Evolutionary conservation across 306 rosid species (phyloP).

Genomic region (Lathyrus sativus): DNA sequence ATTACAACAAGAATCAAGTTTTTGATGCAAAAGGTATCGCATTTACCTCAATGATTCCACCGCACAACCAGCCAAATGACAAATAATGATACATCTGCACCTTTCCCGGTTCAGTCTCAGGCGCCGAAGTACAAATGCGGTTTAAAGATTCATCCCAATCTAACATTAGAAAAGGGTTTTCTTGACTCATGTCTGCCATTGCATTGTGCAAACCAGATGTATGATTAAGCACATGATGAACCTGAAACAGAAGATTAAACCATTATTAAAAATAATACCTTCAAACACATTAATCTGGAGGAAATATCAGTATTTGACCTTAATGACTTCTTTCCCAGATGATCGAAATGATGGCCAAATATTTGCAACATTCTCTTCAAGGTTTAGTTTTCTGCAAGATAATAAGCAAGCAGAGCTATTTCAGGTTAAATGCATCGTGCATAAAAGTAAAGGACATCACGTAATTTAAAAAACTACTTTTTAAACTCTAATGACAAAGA

Average conservation of each 20-base stretch:
- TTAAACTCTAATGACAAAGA: not conserved
- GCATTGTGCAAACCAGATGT: conserved; percentile 98
- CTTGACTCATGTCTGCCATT: conserved; percentile 52
- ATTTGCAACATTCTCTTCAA: conserved; percentile 75
- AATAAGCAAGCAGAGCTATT: conserved; percentile 32
- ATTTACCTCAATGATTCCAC: conserved; percentile 93
- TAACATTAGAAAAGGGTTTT: conserved; percentile 65
- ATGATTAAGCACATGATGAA: conserved; percentile 96
- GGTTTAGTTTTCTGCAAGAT: conserved; percentile 70
- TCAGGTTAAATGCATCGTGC: conserved; percentile 17
- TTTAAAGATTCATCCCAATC: conserved; percentile 94
- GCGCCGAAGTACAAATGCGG: conserved; percentile 57
- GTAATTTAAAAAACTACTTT: not conserved
- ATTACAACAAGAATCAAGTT: conserved; percentile 6
- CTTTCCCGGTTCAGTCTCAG: conserved; percentile 92
- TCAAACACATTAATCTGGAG: conserved; percentile 20
- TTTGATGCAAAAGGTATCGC: conserved; percentile 25
- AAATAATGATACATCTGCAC: conserved; percentile 86
- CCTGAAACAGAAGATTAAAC: conserved; percentile 50
- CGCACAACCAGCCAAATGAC: conserved; percentile 93
- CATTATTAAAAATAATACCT: conserved; percentile 12
- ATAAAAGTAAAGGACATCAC: not conserved
- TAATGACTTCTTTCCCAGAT: conserved; percentile 70
- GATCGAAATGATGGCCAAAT: conserved; percentile 93
- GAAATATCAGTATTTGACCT: conserved; percentile 54